Conservation (phyloP, 106 monocot genomes). For the Dendrobium nobile region DNA sequence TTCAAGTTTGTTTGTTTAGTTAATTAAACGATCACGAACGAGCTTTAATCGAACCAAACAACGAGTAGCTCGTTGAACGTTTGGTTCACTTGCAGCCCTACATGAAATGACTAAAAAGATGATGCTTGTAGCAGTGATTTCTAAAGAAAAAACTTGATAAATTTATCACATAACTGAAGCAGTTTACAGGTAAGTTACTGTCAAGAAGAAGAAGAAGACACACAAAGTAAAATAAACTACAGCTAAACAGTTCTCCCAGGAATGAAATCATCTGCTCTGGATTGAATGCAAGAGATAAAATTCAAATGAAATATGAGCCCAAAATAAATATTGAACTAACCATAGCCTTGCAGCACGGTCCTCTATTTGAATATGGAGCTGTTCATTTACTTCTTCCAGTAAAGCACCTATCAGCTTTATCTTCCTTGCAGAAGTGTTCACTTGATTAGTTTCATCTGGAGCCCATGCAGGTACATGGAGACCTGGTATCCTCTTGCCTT, state of each 20-base stretch:
- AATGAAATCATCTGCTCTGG: background rate
- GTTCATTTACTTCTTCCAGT: no score
- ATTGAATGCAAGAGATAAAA: no score
- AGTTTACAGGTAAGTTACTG: background rate
- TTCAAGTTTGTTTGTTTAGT: no score
- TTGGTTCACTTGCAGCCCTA: background rate
- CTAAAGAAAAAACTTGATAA: background rate
- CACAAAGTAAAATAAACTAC: background rate
- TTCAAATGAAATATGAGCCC: no score
- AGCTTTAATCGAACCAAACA: no score
- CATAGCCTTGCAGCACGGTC: background rate
- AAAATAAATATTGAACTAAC: background rate
- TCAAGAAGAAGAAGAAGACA: background rate
- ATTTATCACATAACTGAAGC: background rate
- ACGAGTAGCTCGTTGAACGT: no score
- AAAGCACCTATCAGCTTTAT: no score
- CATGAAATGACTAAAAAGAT: background rate
- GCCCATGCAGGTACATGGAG: no score
- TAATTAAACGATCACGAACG: no score
- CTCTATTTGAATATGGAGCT: background rate
- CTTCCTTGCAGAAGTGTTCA: no score
- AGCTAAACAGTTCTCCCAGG: background rate
- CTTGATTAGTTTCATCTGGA: no score
- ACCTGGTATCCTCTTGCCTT: background rate
- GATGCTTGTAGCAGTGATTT: background rate